Evolutionary conservation across 495 filamentous ascomycete genomes (phyloP).

Genomic region (Penicillium subrubescens): DNA sequence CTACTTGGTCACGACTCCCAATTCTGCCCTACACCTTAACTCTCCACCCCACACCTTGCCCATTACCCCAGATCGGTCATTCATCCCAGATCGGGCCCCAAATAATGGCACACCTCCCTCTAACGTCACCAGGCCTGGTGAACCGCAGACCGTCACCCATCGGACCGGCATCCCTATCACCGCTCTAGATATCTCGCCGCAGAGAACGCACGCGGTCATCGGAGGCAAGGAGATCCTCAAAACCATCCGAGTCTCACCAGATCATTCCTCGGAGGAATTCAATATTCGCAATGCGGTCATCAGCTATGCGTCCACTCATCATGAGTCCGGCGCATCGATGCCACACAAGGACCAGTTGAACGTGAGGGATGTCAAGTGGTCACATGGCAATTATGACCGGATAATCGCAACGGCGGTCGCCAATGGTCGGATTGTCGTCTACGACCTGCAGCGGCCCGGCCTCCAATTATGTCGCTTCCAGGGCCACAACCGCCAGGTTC

Average conservation of each 20-base stretch:
- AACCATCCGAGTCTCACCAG: constrained; percentile 71
- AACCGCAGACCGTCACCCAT: constrained; percentile 74
- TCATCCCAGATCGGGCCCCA: neutral
- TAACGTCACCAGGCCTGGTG: constrained; percentile 55
- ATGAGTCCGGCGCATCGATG: constrained; percentile 52
- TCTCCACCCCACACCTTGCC: constrained; percentile 5
- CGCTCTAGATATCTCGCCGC: constrained; percentile 76
- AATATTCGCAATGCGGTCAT: constrained; percentile 79
- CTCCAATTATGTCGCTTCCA: constrained; percentile 76
- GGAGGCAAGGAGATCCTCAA: constrained; percentile 84
- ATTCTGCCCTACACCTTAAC: neutral
- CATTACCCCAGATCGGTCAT: constrained; percentile 1
- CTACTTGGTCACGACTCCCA: neutral
- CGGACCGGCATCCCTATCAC: constrained; percentile 71
- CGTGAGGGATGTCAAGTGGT: constrained; percentile 85
- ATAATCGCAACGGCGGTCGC: constrained; percentile 82
- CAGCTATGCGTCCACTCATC: constrained; percentile 65
- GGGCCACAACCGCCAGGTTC: constrained; percentile 90
- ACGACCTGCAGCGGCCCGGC: constrained; percentile 74
- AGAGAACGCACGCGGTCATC: constrained; percentile 74
- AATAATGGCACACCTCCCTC: constrained; percentile 19
- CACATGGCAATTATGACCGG: constrained; percentile 62
- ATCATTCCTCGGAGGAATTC: constrained; percentile 71
- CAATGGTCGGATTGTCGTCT: constrained; percentile 84
- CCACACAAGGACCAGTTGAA: constrained; percentile 72